A percentile compares a stretch with the other conserved stretches of the same genome.
Evolutionary conservation across 2,329 filamentous ascomycete genomes (phyloP).

Genomic region (Cercospora beticola): DNA sequence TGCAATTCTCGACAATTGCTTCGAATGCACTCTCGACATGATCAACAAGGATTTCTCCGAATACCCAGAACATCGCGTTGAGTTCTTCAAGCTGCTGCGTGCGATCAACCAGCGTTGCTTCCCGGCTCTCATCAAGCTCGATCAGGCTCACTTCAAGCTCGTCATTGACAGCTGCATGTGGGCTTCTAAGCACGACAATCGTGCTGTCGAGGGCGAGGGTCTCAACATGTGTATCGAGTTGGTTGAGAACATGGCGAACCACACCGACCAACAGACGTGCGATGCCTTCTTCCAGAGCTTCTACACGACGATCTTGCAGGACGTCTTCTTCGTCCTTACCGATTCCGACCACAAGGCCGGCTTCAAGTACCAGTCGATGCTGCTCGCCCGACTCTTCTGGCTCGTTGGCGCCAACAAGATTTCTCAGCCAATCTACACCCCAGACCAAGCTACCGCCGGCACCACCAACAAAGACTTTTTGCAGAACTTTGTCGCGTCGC

Average conservation of each 20-base stretch:
- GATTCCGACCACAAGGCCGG: constrained; percentile 98
- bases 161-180: constrained; percentile 99
- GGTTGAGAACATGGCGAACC: constrained; percentile 93
- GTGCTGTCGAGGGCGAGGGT: constrained; percentile 92
- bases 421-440: constrained; percentile 82
- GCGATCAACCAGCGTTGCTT: constrained; percentile 98
- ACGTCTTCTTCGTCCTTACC: constrained; percentile 96
- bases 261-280: constrained; percentile 75
- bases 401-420: constrained; percentile 90
- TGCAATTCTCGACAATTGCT: constrained; percentile 96
- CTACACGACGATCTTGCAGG: constrained; percentile 91
- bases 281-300: constrained; percentile 98
- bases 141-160: constrained; percentile 97
- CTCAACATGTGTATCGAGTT: constrained; percentile 98
- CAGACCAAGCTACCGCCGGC: constrained; percentile 77
- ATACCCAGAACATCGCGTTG: constrained; percentile 97
- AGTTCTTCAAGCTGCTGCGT: constrained; percentile 95
- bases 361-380: constrained; percentile 95
- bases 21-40: constrained; percentile 98
- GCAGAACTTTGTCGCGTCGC: constrained; percentile 77
- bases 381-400: constrained; percentile 94
- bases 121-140: constrained; percentile 87
- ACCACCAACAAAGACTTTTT: constrained; percentile 91
- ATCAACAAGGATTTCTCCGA: constrained; percentile 99
- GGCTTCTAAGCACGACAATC: constrained; percentile 99